A percentile compares a stretch with the other conserved stretches of the same genome.
phyloP scores from a whole-genome alignment of 768 basidiomycete species.

The Termitomyces sp. region DNA sequence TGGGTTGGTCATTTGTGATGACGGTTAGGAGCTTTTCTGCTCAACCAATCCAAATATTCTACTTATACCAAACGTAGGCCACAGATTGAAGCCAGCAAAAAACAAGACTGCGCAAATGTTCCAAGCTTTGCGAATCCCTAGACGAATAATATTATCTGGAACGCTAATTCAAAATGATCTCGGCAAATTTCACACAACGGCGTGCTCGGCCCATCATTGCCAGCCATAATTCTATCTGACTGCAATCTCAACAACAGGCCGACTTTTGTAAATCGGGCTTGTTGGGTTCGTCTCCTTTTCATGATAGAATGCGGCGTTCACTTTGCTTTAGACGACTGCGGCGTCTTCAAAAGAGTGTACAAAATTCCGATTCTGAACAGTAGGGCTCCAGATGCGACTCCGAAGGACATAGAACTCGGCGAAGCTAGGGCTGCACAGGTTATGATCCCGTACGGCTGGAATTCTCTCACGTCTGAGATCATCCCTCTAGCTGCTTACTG shows the following conservation, averaged over 20 bases:
- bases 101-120: conserved; percentile 91
- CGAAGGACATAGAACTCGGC: conserved; percentile 73
- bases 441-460: neutral
- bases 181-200: conserved; percentile 95
- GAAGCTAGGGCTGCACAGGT: conserved; percentile 77
- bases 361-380: conserved; percentile 86
- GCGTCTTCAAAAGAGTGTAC: conserved; percentile 73
- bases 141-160: conserved; percentile 87
- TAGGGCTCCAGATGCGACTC: conserved; percentile 68
- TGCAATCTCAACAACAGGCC: conserved; percentile 38
- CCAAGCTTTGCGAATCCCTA: conserved; percentile 63
- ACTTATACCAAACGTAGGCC: conserved; percentile 43
- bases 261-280: conserved; percentile 94
- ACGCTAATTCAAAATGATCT: conserved; percentile 98
- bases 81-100: conserved; percentile 86
- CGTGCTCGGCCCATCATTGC: conserved; percentile 25
- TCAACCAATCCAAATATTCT: neutral
- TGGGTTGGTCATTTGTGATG: conserved; percentile 92
- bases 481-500: conserved; percentile 48
- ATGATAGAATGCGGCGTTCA: neutral
- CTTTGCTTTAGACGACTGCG: conserved; percentile 56
- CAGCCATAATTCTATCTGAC: neutral
- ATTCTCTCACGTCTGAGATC: neutral
- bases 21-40: conserved; percentile 45
- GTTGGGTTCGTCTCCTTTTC: conserved; percentile 45